Percentiles rank a stretch among this genome's conserved stretches.
phyloP scores from a whole-genome alignment of 2,329 filamentous ascomycete genomes.

The Celoporthe dispersa region DNA sequence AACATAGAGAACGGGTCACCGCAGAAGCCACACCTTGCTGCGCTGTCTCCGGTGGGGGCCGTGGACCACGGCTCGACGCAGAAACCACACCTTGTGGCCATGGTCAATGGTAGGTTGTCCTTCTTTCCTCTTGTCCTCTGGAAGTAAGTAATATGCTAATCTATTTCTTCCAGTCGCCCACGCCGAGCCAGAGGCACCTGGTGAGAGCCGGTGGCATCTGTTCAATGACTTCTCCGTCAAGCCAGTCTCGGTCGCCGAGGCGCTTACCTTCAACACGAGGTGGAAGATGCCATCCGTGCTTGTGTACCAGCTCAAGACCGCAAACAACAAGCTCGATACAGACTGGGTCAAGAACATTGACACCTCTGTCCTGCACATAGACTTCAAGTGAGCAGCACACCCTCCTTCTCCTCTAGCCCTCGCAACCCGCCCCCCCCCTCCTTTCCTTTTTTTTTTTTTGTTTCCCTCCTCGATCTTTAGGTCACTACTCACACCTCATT shows the following conservation, averaged over 20 bases:
- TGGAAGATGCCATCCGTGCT: constrained; percentile 95
- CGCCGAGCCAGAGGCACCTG: constrained; percentile 61
- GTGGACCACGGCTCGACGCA: constrained; percentile 85
- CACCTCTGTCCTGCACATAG: constrained; percentile 80
- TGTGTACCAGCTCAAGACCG: constrained; percentile 80
- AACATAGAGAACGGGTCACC: constrained; percentile 87
- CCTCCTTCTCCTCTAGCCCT: too few relatives aligned
- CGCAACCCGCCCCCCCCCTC: too few relatives aligned
- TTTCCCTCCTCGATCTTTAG: accelerated
- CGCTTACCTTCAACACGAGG: constrained; percentile 82
- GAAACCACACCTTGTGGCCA: constrained; percentile 87
- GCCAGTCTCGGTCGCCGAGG: constrained; percentile 78
- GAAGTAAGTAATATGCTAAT: background rate
- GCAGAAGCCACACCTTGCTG: constrained; percentile 88
- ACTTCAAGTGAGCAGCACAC: constrained; percentile 55
- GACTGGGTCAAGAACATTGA: constrained; percentile 86
- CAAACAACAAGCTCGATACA: constrained; percentile 81
- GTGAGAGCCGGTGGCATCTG: constrained; percentile 82
- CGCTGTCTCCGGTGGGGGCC: constrained; percentile 71
- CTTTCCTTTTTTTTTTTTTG: background rate
- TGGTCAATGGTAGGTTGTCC: constrained; percentile 73
- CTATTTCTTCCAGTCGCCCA: constrained; percentile 59
- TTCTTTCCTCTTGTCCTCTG: background rate
- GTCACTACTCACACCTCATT: background rate
- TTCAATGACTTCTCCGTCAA: constrained; percentile 97